A percentile compares a stretch with the other conserved stretches of the same genome.
phyloP scores from a whole-genome alignment of 108 stramenopile genomes.

The Cylindrotheca closterium region DNA sequence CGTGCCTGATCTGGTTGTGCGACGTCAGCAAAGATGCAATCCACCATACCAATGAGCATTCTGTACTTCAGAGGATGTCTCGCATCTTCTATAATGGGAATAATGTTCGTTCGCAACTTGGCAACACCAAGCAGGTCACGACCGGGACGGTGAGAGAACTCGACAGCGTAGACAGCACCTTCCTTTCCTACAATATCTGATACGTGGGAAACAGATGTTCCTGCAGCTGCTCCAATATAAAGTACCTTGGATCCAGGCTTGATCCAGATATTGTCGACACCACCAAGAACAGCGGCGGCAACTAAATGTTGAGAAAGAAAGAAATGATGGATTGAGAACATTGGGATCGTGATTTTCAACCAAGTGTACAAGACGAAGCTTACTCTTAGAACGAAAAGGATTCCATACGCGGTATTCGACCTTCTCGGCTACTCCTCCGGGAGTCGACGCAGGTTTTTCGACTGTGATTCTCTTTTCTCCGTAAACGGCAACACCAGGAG shows the following conservation, averaged over 20 bases:
- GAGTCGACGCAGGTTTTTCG: slow-evolving; percentile 71
- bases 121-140: slow-evolving; percentile 99
- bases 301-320: slow-evolving; percentile 37
- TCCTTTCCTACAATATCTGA: slow-evolving; percentile 97
- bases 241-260: slow-evolving; percentile 96
- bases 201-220: slow-evolving; percentile 98
- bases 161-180: slow-evolving; percentile 98
- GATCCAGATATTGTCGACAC: slow-evolving; percentile 98
- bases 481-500: slow-evolving; percentile 98
- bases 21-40: slow-evolving; percentile 98
- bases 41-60: slow-evolving; percentile 99
- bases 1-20: slow-evolving; percentile 99
- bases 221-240: slow-evolving; percentile 98
- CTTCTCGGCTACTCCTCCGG: slow-evolving; percentile 89
- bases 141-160: slow-evolving; percentile 99
- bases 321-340: slow-evolving; percentile 1
- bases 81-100: slow-evolving; percentile 99
- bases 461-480: slow-evolving; percentile 98
- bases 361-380: slow-evolving; percentile 24
- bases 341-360: neutral
- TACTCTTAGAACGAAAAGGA: slow-evolving; percentile 98
- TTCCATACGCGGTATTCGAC: slow-evolving; percentile 99
- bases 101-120: slow-evolving; percentile 97
- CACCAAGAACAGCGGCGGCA: slow-evolving; percentile 98
- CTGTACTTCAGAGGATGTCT: slow-evolving; percentile 99